Conservation (phyloP, 345 rosid species). For the Lenwebbia sp. region DNA sequence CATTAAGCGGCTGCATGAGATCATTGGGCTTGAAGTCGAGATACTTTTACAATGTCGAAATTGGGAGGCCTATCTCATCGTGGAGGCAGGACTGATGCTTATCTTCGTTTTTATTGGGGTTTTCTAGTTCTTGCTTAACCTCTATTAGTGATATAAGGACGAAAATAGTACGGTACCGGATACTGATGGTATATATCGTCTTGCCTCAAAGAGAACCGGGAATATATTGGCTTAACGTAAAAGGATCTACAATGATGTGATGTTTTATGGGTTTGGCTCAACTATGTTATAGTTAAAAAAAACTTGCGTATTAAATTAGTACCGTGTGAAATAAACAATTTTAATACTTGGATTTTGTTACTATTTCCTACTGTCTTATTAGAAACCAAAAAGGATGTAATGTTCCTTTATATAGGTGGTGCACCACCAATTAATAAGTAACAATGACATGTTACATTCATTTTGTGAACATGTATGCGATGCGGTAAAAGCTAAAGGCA, state of each 20-base stretch:
- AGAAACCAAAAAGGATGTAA: neutral
- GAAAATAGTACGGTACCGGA: neutral
- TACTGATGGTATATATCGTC: neutral
- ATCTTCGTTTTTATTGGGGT: neutral
- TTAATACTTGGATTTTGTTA: neutral
- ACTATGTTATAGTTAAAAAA: neutral
- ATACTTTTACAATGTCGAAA: neutral
- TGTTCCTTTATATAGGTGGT: neutral
- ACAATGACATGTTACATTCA: neutral
- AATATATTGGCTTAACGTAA: neutral
- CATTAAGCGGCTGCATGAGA: neutral
- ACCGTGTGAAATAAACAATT: neutral
- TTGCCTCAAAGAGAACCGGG: neutral
- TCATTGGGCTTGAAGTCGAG: neutral
- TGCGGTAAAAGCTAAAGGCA: neutral
- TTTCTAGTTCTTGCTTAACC: neutral
- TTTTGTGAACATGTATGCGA: neutral
- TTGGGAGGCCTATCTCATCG: neutral
- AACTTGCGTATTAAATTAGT: neutral
- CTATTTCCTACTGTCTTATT: neutral
- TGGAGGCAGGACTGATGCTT: neutral
- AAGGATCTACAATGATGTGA: neutral
- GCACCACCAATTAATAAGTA: neutral
- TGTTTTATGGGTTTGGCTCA: neutral
- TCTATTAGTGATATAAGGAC: neutral